Evolutionary conservation across 768 basidiomycete genomes (phyloP), one percentile per base, ranked within the genome.

Genomic region (Leccinum subgranulosum): DNA sequence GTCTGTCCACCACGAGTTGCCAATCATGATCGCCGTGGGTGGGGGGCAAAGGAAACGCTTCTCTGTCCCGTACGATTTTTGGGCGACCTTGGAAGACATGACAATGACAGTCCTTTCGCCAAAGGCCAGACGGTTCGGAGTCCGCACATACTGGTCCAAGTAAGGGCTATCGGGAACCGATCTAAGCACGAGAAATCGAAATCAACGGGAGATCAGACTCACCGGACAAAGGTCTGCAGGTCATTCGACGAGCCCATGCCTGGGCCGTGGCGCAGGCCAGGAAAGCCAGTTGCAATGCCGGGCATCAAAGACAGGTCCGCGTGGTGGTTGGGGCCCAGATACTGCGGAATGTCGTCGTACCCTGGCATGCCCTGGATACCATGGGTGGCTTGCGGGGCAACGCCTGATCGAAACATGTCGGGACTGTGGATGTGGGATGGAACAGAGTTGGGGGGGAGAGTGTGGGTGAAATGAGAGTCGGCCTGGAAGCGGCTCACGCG

Each of bases 81-180:
- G 96, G 3, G 93, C 96, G 29, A 98, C 94, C 68, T 90, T 94
- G 70, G 90, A 93, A n/a, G 93, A 95, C 91, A 97, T 94, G 65
- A 98, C 90, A 59, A 98, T 90, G 59, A 98, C 84, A 4, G 94
- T 93, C 49, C 94, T 85, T 72, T 98, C 96, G 51, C 96, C 96
- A 65, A 89, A 89, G 1, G 89, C 90, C 48, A 97, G 81, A 29
- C 94, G 83, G 70, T 96, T 96, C 39, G 84, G 79, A 21, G 94
- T 84, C 33, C 86, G 82, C 51, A 94, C 83, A 69, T 94, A 98
- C 64, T 90, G 88, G 59, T 92, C 90, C 61, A 94, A 76, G 73
- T 85, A 91, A 11, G 91, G 91, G 25, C 88, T 90, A 60, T 46
- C 49, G 58, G 54, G 60, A 54, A 57, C 31, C 50, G 60, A 59